Conservation (phyloP, 1,284 basidiomycete genomes). For the Hymenochaete sp. region DNA sequence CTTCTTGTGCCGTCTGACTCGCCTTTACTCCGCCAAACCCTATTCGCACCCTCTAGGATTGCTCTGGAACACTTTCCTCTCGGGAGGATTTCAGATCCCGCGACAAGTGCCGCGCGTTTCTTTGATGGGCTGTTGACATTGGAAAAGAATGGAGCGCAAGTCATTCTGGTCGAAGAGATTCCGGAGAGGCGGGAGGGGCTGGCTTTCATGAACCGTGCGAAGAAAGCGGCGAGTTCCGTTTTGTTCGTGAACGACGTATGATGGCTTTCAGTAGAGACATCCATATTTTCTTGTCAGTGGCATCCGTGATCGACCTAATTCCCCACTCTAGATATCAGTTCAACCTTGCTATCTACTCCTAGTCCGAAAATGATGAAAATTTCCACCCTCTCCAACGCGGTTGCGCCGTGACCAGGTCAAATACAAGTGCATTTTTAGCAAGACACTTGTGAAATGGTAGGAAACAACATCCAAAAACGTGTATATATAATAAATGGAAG, state of each 20-base stretch:
- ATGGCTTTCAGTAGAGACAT: too few species aligned
- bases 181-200: slow-evolving; percentile 78
- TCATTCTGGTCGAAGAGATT: slow-evolving; percentile 86
- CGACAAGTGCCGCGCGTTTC: slow-evolving; percentile 69
- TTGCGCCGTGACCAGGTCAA: too few species aligned
- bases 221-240: slow-evolving; percentile 72
- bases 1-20: slow-evolving; percentile 66
- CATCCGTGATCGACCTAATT: too few species aligned
- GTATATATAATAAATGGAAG: too few species aligned
- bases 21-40: slow-evolving; percentile 34
- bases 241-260: slow-evolving; percentile 1
- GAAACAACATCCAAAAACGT: too few species aligned
- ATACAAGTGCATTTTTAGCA: too few species aligned
- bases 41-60: slow-evolving; percentile 48
- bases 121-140: slow-evolving; percentile 85
- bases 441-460: too few species aligned
- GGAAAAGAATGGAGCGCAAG: slow-evolving; percentile 67
- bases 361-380: too few species aligned
- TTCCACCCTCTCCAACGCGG: too few species aligned
- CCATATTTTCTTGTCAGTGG: too few species aligned
- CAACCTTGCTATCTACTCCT: too few species aligned
- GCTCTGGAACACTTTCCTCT: slow-evolving; percentile 37
- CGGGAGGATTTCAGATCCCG: slow-evolving; percentile 53
- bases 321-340: too few species aligned
- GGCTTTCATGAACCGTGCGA: slow-evolving; percentile 97